A percentile compares a stretch with the other conserved stretches of the same genome.
These are phyloP conservation scores for Dothistroma septosporum DNA, from an alignment of 2,329 filamentous ascomycete genomes.

Conservation along the genomic window DNA sequence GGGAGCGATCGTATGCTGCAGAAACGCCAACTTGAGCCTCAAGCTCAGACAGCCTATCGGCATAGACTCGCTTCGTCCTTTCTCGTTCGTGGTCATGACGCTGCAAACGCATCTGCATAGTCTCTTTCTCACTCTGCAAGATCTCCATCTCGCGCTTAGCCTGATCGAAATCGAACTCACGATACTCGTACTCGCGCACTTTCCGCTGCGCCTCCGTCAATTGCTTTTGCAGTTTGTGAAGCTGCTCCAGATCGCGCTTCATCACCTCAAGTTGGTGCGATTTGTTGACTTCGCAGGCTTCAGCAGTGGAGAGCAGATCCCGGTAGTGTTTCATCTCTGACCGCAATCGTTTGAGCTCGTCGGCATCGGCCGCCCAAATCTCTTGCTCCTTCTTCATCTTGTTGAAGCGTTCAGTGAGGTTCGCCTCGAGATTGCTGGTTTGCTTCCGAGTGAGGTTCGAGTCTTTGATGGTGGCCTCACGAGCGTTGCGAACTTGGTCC, in stretches of 20 bases:
- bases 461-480: slow-evolving; percentile 33
- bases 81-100: slow-evolving; percentile 50
- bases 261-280: slow-evolving; percentile 62
- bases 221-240: slow-evolving; percentile 57
- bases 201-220: slow-evolving; percentile 58
- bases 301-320: slow-evolving; percentile 59
- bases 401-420: slow-evolving; percentile 30
- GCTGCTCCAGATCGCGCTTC: slow-evolving; percentile 57
- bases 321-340: slow-evolving; percentile 61
- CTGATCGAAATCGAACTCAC: slow-evolving; percentile 57
- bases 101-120: slow-evolving; percentile 56
- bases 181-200: slow-evolving; percentile 60
- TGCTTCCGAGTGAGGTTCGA: slow-evolving; percentile 52
- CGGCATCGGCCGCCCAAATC: slow-evolving; percentile 49
- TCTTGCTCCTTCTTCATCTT: slow-evolving; percentile 35
- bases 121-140: slow-evolving; percentile 56
- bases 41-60: slow-evolving; percentile 47
- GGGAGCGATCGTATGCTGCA: slow-evolving; percentile 11
- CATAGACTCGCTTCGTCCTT: slow-evolving; percentile 45
- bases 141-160: slow-evolving; percentile 57
- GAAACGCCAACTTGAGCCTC: slow-evolving; percentile 32
- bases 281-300: slow-evolving; percentile 62
- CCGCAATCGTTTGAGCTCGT: slow-evolving; percentile 55
- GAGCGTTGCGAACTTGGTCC: slow-evolving; percentile 33
- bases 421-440: slow-evolving; percentile 68